Evolutionary conservation across 2,329 filamentous ascomycete genomes (phyloP).

Genomic region (Zasmidium cellare): DNA sequence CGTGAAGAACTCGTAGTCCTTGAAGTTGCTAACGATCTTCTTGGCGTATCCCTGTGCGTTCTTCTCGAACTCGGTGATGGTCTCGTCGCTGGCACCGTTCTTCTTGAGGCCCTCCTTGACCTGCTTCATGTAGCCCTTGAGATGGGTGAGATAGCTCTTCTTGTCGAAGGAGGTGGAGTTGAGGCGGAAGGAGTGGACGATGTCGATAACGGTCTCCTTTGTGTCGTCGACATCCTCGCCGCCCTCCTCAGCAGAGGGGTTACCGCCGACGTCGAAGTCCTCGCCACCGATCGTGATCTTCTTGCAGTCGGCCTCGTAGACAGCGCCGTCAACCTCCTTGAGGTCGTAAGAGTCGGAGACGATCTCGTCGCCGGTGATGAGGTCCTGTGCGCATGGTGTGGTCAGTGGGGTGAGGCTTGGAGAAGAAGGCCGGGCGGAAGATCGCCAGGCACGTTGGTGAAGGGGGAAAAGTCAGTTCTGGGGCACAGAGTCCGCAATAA

Average conservation of each 20-base stretch:
- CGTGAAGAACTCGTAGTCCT: conserved; percentile 93
- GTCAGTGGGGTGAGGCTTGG: conserved; percentile 14
- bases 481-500: too few species aligned
- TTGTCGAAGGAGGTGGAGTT: conserved; percentile 79
- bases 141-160: conserved; percentile 77
- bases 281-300: conserved; percentile 82
- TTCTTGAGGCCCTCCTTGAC: conserved; percentile 71
- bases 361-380: conserved; percentile 88
- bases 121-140: conserved; percentile 95
- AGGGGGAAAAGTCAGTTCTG: too few species aligned
- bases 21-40: conserved; percentile 82
- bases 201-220: conserved; percentile 80
- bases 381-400: conserved; percentile 61
- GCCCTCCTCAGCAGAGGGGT: conserved; percentile 90
- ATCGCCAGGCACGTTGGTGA: too few species aligned
- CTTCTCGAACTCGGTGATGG: conserved; percentile 76
- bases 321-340: conserved; percentile 74
- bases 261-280: conserved; percentile 79
- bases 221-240: conserved; percentile 66
- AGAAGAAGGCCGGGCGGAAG: background rate
- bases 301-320: conserved; percentile 88
- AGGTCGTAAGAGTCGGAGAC: conserved; percentile 92
- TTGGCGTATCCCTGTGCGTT: conserved; percentile 75
- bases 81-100: conserved; percentile 61
- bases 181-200: conserved; percentile 89